Conservation (phyloP, 2,329 filamentous ascomycete species). For the Cladosporium velox region DNA sequence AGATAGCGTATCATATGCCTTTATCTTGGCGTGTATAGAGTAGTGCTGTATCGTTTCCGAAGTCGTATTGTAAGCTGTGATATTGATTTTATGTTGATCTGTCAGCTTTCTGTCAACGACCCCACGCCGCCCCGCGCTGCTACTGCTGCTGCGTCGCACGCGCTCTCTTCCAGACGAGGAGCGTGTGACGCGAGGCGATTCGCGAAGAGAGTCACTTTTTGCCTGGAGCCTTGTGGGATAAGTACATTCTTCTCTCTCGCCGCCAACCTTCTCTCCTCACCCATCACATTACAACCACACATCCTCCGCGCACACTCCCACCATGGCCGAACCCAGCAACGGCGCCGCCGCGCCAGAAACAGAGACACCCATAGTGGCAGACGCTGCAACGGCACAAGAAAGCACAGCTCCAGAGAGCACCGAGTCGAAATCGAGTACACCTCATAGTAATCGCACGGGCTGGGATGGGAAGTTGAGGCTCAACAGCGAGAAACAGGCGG, state of each 20-base stretch:
- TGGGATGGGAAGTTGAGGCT: conserved; percentile 85
- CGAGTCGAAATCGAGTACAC: conserved; percentile 24
- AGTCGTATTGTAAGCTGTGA: background rate
- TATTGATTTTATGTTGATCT: background rate
- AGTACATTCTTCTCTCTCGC: background rate
- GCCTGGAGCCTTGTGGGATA: conserved; percentile 4
- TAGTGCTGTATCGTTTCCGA: background rate
- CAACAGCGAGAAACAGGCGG: conserved; percentile 60
- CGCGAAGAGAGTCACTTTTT: background rate
- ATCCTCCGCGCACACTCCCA: background rate
- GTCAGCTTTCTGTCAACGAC: background rate
- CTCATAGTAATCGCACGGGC: conserved; percentile 47
- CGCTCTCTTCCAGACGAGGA: background rate
- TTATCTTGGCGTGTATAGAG: background rate
- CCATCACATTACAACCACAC: background rate
- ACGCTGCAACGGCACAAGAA: background rate
- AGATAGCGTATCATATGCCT: background rate
- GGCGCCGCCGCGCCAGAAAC: conserved; percentile 12
- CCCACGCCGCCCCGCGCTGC: background rate
- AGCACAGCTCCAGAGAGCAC: background rate
- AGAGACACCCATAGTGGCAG: background rate
- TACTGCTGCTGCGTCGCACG: background rate
- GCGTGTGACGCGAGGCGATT: background rate
- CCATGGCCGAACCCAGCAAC: conserved; percentile 17
- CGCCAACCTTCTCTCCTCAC: background rate